These are phyloP conservation scores for Cymodocea nodosa DNA, from an alignment of 116 monocot species.

Conservation along the genomic window DNA sequence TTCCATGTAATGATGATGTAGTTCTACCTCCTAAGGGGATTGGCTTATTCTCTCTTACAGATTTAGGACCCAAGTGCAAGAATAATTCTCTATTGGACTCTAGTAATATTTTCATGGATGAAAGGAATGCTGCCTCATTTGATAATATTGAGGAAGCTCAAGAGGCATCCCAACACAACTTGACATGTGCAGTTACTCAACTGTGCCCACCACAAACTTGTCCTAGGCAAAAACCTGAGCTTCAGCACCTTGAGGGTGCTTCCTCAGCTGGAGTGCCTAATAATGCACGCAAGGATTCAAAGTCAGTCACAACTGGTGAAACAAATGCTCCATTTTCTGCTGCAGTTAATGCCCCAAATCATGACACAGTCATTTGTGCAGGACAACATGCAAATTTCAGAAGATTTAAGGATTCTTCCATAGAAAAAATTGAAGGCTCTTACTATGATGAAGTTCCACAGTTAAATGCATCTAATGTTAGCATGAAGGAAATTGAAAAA, in stretches of 20 bases:
- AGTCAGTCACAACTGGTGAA: background rate
- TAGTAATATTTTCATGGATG: background rate
- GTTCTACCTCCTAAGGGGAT: constrained; percentile 10
- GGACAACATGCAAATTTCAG: background rate
- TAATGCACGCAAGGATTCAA: background rate
- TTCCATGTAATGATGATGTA: constrained; percentile 61
- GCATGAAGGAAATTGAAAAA: background rate
- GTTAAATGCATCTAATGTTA: background rate
- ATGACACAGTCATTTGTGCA: background rate
- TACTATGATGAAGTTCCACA: background rate
- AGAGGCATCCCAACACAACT: background rate
- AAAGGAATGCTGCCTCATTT: background rate
- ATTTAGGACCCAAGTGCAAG: background rate
- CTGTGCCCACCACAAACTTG: background rate
- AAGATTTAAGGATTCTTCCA: background rate
- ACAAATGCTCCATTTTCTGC: background rate
- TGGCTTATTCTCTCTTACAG: background rate
- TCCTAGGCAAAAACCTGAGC: background rate
- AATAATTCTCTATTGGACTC: background rate
- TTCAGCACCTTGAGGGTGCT: background rate
- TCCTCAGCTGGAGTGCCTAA: background rate
- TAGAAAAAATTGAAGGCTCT: background rate
- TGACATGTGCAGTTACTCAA: background rate
- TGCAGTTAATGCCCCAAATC: background rate
- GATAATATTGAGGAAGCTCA: background rate